Base-by-base conservation (phyloP, 2,329 filamentous ascomycete genomes). In the Tolypocladium endophyticum region DNA sequence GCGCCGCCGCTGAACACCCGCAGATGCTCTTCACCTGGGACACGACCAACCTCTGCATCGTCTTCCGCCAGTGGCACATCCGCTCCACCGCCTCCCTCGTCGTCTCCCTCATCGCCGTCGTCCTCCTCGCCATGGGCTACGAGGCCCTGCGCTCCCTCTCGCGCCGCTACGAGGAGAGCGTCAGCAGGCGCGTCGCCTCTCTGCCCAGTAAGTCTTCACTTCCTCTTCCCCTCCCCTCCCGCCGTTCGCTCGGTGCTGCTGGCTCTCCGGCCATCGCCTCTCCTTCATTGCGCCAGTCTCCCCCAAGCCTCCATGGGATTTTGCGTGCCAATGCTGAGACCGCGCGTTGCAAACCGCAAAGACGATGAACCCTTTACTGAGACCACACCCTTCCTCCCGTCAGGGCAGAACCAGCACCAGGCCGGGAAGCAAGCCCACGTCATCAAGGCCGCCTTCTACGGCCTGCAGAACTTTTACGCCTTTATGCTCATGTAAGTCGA, bases 11-110 rank as follows among this genome's bases (percentile, higher is more conserved):
- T 59, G 25, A 35, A 18, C 16, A 30, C 38, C 30, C 56, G 25
- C 66, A 96, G 92, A 97, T 97, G 93, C 86, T 97, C 66, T 99
- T 99, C 79, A 97, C 92, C 62, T 99, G 93, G 93, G 86, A 92
- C 73, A 93, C 92, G 3, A 84, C 81, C 60, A 89, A 97, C 76
- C 90, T 99, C 64, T 99, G 94, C 82, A 95, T 99, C 74, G 85
- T 99, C 74, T 99, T 97, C 81, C 83, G 82, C 67, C 85, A 87
- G 75, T 99, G 94, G 94, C 92, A 90, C 76, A 77, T 99, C 73
- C 86, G 82, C 63, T 86, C 87, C 62, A 86, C 87, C 3, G 69
- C 83, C 58, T 88, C 88, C 39, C 87, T 99, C 60, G 68, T 97
- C 72, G 73, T 92, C 69, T 96, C 93, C 35, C 86, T 99, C 62